phyloP scores from a whole-genome alignment of 2,329 filamentous ascomycete genomes.

The Hypoxylon sp. region DNA sequence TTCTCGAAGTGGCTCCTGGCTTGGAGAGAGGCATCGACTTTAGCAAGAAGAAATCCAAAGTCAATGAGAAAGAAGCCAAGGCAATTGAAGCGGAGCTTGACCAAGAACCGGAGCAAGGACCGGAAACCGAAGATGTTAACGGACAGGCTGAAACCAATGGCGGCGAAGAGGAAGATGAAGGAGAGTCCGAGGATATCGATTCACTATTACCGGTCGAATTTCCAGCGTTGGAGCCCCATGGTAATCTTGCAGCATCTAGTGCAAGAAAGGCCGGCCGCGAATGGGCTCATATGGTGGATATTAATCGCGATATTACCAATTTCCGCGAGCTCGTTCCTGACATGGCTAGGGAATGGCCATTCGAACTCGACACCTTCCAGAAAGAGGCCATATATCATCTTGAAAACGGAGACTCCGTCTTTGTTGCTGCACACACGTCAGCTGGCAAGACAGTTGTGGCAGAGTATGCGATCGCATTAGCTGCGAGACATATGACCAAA shows the following conservation, averaged over 20 bases:
- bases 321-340: slow-evolving; percentile 94
- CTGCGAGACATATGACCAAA: slow-evolving; percentile 99
- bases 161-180: slow-evolving; percentile 54
- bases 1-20: slow-evolving; percentile 86
- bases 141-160: slow-evolving; percentile 48
- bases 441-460: slow-evolving; percentile 98
- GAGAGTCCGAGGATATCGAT: slow-evolving; percentile 78
- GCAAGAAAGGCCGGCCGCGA: slow-evolving; percentile 82
- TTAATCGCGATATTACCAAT: slow-evolving; percentile 93
- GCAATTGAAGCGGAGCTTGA: slow-evolving; percentile 68
- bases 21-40: slow-evolving; percentile 84
- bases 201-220: slow-evolving; percentile 92
- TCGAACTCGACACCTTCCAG: slow-evolving; percentile 97
- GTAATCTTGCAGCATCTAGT: slow-evolving; percentile 78
- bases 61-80: slow-evolving; percentile 72
- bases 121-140: slow-evolving; percentile 51
- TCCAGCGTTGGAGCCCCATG: slow-evolving; percentile 87
- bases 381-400: slow-evolving; percentile 99
- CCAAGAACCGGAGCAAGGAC: slow-evolving; percentile 59
- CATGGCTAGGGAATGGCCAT: slow-evolving; percentile 96
- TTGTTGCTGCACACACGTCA: slow-evolving; percentile 97
- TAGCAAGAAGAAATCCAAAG: slow-evolving; percentile 66
- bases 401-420: slow-evolving; percentile 96
- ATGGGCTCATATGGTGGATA: slow-evolving; percentile 99
- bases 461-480: slow-evolving; percentile 96